Evolutionary conservation across 148 eudicot genomes (phyloP), one percentile per base, ranked within the genome.

Genomic region (Camellia japonica): DNA sequence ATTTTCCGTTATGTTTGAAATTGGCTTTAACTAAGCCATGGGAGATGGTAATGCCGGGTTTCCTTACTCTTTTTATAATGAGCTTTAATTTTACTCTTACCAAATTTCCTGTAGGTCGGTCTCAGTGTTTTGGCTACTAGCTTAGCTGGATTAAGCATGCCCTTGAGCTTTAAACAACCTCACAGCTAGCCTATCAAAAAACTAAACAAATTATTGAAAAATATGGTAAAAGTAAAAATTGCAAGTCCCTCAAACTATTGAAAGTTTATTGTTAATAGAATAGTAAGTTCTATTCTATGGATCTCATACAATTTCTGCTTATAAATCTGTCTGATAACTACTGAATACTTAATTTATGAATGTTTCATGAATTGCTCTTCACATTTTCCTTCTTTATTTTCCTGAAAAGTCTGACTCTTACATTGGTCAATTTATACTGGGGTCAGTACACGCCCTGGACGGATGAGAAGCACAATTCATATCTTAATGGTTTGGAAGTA

Each of bases 401-500:
- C 19, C 14, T 19, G 16, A 6, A 3, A 77, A 16, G 47, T 78
- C 41, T 38, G 59, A 78, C 62, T 68, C 30, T 55, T 49, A n/a
- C 3, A 3, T 10, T 54, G 47, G 41, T 38, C 13, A 63, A 70
- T 79, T 79, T 9, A 14, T 20, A 47, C 19, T 75, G 80, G 80
- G 75, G 71, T 75, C 73, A 74, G 64, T 30, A 71, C 75, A 72
- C 11, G 61, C 46, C 62, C 43, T 83, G 88, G 88, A 83, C 88
- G n/a, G 42, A 87, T 81, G 86, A 76, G 63, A 87, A 83, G 78
- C 90, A 87, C 77, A 83, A 70, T 38, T 38, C 13, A 18, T 87
- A 83, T 79, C 84, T 87, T 60, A 44, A 73, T 75, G 51, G 67
- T 79, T 78, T 87, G 79, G 90, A 87, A 83, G 75, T 78, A 52